phyloP scores from a whole-genome alignment of 2,329 filamentous ascomycete genomes.

The Boeremia exigua region DNA sequence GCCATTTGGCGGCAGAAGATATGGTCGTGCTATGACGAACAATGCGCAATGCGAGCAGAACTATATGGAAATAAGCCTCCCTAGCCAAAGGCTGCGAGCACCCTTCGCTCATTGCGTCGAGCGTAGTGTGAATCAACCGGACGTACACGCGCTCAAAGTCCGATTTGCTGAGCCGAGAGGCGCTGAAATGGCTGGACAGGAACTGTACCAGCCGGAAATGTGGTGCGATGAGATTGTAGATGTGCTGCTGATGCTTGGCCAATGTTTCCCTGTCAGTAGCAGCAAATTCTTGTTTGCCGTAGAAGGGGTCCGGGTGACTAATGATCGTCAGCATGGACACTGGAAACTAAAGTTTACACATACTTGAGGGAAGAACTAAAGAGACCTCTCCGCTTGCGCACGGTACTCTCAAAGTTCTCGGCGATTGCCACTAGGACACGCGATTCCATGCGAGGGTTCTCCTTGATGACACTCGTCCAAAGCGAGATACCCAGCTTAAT shows the following conservation, averaged over 20 bases:
- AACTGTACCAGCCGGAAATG: conserved; percentile 88
- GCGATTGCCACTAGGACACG: conserved; percentile 85
- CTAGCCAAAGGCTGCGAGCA: conserved; percentile 84
- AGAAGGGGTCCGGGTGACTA: conserved; percentile 82
- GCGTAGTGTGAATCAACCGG: conserved; percentile 78
- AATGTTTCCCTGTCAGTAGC: conserved; percentile 82
- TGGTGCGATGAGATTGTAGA: conserved; percentile 83
- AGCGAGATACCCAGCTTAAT: conserved; percentile 95
- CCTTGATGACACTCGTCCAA: conserved; percentile 96
- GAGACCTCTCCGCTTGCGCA: conserved; percentile 77
- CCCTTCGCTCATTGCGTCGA: conserved; percentile 69
- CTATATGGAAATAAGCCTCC: conserved; percentile 88
- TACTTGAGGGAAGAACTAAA: conserved; percentile 75
- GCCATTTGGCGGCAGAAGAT: conserved; percentile 73
- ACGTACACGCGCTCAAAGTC: conserved; percentile 83
- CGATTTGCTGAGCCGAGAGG: conserved; percentile 81
- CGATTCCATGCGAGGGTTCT: conserved; percentile 87
- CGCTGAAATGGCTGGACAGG: conserved; percentile 92
- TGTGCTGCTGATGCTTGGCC: conserved; percentile 75
- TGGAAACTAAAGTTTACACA: conserved; percentile 32
- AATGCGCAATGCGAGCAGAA: conserved; percentile 82
- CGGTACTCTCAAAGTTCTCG: conserved; percentile 87
- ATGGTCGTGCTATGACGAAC: conserved; percentile 71
- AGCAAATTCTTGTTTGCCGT: conserved; percentile 87
- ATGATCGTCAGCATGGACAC: conserved; percentile 35